Evolutionary conservation across 768 basidiomycete genomes (phyloP).

Genomic region (Trametes gibbosa): DNA sequence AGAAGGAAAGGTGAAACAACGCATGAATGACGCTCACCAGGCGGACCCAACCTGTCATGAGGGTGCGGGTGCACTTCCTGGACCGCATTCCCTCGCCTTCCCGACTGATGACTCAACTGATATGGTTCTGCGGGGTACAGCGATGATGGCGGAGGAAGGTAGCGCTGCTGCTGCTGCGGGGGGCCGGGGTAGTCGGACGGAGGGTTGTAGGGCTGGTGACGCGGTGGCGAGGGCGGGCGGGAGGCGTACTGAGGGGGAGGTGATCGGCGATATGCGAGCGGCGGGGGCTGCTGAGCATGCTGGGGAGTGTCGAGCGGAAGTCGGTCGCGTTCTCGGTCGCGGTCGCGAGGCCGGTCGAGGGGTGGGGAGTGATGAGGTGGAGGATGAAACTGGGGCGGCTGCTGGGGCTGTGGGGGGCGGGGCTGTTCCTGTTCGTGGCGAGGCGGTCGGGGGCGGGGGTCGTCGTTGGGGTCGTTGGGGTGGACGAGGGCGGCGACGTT

Average conservation of each 20-base stretch:
- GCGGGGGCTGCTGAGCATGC: constrained; percentile 20
- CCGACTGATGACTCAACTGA: constrained; percentile 15
- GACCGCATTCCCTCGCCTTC: constrained; percentile 10
- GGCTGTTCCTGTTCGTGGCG: constrained; percentile 32
- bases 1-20: constrained; percentile 1
- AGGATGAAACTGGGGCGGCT: constrained; percentile 28
- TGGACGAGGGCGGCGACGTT: constrained; percentile 66
- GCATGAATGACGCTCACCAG: constrained; percentile 12
- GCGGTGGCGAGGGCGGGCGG: constrained; percentile 17
- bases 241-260: constrained; percentile 16
- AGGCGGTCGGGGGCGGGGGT: constrained; percentile 33
- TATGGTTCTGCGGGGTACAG: constrained; percentile 20
- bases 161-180: constrained; percentile 15
- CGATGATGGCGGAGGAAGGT: constrained; percentile 25
- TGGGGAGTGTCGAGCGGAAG: constrained; percentile 21
- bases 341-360: constrained; percentile 23
- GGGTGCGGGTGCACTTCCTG: constrained; percentile 17
- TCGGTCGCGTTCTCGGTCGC: constrained; percentile 25
- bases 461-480: constrained; percentile 65
- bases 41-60: constrained; percentile 20
- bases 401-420: constrained; percentile 26
- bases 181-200: constrained; percentile 15
- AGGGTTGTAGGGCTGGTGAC: constrained; percentile 15
- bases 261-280: constrained; percentile 18
- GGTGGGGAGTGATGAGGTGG: constrained; percentile 29